Conservation (phyloP, 2,329 filamentous ascomycete genomes). For the Aureobasidium pullulans region DNA sequence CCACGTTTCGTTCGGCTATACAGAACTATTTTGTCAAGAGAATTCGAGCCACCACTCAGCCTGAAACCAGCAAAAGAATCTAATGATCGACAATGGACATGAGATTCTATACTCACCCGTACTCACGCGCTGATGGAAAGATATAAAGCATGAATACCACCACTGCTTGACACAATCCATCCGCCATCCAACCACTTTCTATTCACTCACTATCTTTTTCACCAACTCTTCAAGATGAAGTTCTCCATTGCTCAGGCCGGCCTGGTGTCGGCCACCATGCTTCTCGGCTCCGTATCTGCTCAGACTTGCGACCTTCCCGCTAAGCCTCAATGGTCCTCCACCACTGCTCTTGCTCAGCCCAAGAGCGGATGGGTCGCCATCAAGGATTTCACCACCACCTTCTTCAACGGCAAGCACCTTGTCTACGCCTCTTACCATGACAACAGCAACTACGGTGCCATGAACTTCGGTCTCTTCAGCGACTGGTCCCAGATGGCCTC, state of each 20-base stretch:
- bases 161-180: neutral
- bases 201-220: constrained; percentile 2
- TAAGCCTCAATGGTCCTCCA: constrained; percentile 50
- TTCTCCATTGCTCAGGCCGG: constrained; percentile 10
- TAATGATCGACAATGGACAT: constrained; percentile 1
- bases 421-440: constrained; percentile 52
- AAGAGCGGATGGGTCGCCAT: constrained; percentile 49
- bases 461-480: constrained; percentile 50
- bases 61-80: constrained; percentile 3
- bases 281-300: constrained; percentile 14
- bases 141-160: neutral
- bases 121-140: neutral
- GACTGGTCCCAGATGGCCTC: constrained; percentile 47
- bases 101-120: neutral
- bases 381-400: constrained; percentile 55
- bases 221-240: constrained; percentile 13
- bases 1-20: constrained; percentile 9
- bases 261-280: constrained; percentile 11
- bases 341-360: constrained; percentile 44
- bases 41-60: constrained; percentile 7
- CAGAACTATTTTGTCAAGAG: neutral
- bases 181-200: constrained; percentile 3
- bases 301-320: constrained; percentile 45
- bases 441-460: constrained; percentile 46
- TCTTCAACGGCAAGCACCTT: constrained; percentile 52